Conservation (phyloP, 1,139 yeast genomes). For the Diutina scorzettiae region DNA sequence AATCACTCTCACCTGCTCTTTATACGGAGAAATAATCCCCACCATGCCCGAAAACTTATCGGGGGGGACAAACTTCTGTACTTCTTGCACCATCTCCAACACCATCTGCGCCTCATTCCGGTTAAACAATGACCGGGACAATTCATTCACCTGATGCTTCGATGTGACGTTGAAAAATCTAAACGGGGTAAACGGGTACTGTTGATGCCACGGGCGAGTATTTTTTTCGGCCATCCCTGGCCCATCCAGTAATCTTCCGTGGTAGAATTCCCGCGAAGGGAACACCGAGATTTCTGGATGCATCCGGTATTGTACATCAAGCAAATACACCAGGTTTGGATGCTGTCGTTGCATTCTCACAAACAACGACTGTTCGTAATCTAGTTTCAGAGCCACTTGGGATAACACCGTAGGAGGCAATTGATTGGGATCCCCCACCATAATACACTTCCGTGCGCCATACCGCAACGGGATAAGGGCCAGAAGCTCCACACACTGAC, state of each 20-base stretch:
- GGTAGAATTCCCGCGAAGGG: constrained; percentile 77
- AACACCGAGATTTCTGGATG: constrained; percentile 83
- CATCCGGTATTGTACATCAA: constrained; percentile 98
- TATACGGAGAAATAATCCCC: constrained; percentile 92
- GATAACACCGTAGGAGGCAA: constrained; percentile 97
- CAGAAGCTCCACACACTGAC: constrained; percentile 92
- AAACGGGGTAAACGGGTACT: constrained; percentile 51
- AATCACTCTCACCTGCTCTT: constrained; percentile 64
- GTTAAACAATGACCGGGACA: constrained; percentile 63
- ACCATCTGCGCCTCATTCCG: constrained; percentile 61
- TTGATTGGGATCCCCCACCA: constrained; percentile 99
- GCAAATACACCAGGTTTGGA: constrained; percentile 52
- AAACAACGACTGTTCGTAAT: constrained; percentile 86
- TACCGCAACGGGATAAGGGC: constrained; percentile 87
- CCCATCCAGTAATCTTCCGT: constrained; percentile 65
- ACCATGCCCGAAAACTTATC: constrained; percentile 56
- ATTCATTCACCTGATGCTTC: constrained; percentile 48
- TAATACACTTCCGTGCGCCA: constrained; percentile 82
- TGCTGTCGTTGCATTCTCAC: constrained; percentile 78
- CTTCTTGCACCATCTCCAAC: constrained; percentile 48
- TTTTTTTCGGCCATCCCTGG: constrained; percentile 50
- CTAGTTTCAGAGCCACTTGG: constrained; percentile 59
- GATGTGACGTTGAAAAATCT: constrained; percentile 63
- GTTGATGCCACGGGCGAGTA: constrained; percentile 64
- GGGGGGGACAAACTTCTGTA: constrained; percentile 39